Percentiles rank a stretch among this genome's conserved stretches.
These are phyloP conservation scores for Solanum virginianum DNA, from an alignment of 257 asterid species.

Conservation along the genomic window DNA sequence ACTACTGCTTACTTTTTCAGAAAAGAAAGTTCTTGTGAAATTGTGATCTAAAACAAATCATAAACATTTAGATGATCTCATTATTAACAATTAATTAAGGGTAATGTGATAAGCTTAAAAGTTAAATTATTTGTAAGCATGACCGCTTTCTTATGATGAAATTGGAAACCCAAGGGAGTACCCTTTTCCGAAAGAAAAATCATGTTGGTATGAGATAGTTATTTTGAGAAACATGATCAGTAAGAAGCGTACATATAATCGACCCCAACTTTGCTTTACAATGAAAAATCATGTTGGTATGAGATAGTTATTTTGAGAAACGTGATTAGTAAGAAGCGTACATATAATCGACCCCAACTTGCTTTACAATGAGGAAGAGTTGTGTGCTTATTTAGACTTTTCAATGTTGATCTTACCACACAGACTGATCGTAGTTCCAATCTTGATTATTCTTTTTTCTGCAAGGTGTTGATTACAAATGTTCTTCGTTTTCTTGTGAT, in stretches of 20 bases:
- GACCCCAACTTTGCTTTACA: background rate
- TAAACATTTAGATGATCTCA: background rate
- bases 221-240: background rate
- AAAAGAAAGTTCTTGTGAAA: background rate
- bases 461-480: background rate
- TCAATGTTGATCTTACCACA: background rate
- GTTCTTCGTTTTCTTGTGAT: conserved; percentile 14
- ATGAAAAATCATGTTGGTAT: background rate
- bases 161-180: background rate
- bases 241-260: background rate
- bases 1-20: background rate
- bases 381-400: background rate
- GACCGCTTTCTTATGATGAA: background rate
- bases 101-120: no score
- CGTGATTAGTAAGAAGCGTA: background rate
- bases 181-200: background rate
- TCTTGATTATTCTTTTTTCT: background rate
- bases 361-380: background rate
- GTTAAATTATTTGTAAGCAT: background rate
- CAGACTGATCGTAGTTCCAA: background rate
- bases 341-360: background rate
- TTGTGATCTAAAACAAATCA: background rate
- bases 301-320: background rate
- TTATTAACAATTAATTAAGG: background rate
- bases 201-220: background rate